Percentiles rank a stretch among this genome's conserved stretches.
Conservation (phyloP, 176 grass and related monocot species). For the Zizania latifolia region DNA sequence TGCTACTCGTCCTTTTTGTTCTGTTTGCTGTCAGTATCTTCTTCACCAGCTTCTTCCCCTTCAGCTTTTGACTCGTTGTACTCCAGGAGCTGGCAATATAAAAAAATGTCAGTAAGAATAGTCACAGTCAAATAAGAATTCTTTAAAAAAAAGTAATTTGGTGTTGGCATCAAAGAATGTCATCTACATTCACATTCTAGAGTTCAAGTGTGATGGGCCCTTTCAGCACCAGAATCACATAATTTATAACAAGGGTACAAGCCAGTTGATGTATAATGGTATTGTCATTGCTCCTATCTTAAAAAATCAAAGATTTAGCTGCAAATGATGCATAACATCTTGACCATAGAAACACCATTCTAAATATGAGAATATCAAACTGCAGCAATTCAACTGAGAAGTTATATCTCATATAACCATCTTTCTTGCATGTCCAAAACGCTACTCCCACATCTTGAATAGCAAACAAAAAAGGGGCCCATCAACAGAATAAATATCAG, state of each 20-base stretch:
- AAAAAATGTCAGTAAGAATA: background rate
- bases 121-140: background rate
- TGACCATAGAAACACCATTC: background rate
- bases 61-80: slow-evolving; percentile 49
- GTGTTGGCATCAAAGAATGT: background rate
- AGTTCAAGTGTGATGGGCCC: background rate
- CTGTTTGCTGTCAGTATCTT: background rate
- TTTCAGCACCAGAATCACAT: background rate
- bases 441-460: background rate
- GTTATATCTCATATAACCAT: background rate
- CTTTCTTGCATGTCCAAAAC: background rate
- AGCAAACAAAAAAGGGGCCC: background rate
- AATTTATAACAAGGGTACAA: background rate
- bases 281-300: background rate
- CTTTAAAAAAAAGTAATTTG: background rate
- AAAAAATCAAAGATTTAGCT: background rate
- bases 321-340: background rate
- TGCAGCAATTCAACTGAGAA: background rate
- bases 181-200: background rate
- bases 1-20: slow-evolving; percentile 39
- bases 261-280: background rate
- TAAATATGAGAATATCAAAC: background rate
- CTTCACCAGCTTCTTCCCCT: slow-evolving; percentile 25
- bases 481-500: background rate
- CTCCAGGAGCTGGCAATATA: slow-evolving; percentile 52